Conservation (phyloP, 2,329 filamentous ascomycete species). For the Apiospora hydei region DNA sequence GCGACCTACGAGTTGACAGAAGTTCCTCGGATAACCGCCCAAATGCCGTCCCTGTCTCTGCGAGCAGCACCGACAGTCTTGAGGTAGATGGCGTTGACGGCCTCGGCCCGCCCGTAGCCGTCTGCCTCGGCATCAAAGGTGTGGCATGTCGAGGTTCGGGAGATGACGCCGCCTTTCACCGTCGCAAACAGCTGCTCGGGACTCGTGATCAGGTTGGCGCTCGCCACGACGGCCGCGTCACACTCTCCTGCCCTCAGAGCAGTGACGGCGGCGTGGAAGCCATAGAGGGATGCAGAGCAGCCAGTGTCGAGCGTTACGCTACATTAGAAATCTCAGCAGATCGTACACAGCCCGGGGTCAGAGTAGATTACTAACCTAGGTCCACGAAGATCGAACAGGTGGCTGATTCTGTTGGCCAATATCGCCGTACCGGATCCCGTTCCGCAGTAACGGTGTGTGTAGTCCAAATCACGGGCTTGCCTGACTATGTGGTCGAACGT, state of each 20-base stretch:
- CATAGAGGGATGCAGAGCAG: conserved; percentile 15
- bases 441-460: conserved; percentile 36
- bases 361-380: background rate
- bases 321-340: no score
- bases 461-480: conserved; percentile 41
- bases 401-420: conserved; percentile 38
- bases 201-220: conserved; percentile 14
- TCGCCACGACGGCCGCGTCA: conserved; percentile 19
- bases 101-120: conserved; percentile 60
- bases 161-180: background rate
- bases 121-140: conserved; percentile 33
- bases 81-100: conserved; percentile 50
- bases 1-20: no score
- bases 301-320: conserved; percentile 12
- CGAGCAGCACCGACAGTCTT: conserved; percentile 39
- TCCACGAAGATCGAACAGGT: conserved; percentile 24
- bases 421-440: conserved; percentile 36
- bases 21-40: no score
- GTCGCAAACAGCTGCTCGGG: background rate
- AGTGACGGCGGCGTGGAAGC: background rate
- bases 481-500: no score
- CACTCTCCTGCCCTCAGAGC: conserved; percentile 9
- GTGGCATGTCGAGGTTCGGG: conserved; percentile 9
- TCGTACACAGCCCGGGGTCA: no score
- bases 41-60: no score